phyloP scores from a whole-genome alignment of 495 filamentous ascomycete genomes.

The Aspergillus campestris region DNA sequence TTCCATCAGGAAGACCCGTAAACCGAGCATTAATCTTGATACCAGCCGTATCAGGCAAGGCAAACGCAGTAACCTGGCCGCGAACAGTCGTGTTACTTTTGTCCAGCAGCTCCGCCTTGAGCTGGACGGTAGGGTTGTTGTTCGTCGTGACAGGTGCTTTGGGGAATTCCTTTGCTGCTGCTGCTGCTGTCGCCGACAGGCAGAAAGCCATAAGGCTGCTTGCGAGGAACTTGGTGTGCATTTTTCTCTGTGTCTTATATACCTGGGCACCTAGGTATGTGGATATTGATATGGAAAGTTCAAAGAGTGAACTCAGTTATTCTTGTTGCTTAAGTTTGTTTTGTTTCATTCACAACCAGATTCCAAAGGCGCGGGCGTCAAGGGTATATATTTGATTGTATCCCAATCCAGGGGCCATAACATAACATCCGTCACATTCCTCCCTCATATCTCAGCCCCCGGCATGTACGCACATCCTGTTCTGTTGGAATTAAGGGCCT shows the following conservation, averaged over 20 bases:
- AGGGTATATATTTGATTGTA: no score
- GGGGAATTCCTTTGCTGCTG: constrained; percentile 23
- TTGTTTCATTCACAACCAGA: no score
- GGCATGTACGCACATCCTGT: no score
- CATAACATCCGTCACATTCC: no score
- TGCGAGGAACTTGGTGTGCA: constrained; percentile 32
- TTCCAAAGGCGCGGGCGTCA: no score
- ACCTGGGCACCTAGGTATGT: no score
- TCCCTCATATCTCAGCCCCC: no score
- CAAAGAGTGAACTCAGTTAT: no score
- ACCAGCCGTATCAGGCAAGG: constrained; percentile 50
- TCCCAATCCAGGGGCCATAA: no score
- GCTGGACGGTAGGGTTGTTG: constrained; percentile 54
- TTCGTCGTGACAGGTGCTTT: constrained; percentile 49
- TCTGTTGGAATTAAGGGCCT: no score
- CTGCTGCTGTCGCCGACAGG: constrained; percentile 23
- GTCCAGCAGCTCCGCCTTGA: constrained; percentile 51
- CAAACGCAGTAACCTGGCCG: constrained; percentile 51
- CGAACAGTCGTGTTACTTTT: constrained; percentile 46
- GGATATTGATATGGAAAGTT: no score
- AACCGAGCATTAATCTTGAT: constrained; percentile 54
- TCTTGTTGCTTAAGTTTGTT: no score
- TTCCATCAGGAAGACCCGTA: constrained; percentile 58
- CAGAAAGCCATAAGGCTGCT: constrained; percentile 31
- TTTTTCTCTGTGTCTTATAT: constrained; percentile 9